Percentiles rank a stretch among this genome's conserved stretches.
phyloP scores from a whole-genome alignment of 2,329 filamentous ascomycete genomes.

The Ophiocordyceps camponoti-saundersi region DNA sequence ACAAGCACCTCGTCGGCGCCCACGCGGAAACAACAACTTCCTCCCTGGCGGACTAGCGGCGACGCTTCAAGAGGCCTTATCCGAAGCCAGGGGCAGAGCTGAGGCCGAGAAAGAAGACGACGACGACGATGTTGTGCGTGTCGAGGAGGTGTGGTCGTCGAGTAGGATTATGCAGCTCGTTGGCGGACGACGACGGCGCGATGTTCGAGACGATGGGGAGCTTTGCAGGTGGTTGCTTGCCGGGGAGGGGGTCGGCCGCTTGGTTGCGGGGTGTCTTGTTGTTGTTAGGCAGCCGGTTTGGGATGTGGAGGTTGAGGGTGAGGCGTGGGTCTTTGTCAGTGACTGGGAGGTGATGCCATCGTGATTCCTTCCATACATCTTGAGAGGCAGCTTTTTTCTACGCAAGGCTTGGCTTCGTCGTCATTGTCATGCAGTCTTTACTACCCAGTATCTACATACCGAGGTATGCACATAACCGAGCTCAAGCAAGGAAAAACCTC shows the following conservation, averaged over 20 bases:
- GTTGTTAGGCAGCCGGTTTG: slow-evolving; percentile 18
- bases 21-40: slow-evolving; percentile 13
- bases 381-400: too few species aligned
- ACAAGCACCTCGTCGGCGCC: slow-evolving; percentile 14
- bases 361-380: too few species aligned
- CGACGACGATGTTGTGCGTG: slow-evolving; percentile 8
- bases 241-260: not conserved
- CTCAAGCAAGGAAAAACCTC: not conserved
- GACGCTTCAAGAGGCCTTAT: slow-evolving; percentile 22
- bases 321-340: slow-evolving; percentile 20
- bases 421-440: too few species aligned
- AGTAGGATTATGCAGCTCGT: slow-evolving; percentile 19
- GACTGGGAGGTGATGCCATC: slow-evolving; percentile 14
- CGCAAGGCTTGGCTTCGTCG: too few species aligned
- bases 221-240: not conserved
- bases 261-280: slow-evolving; percentile 12
- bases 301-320: slow-evolving; percentile 17
- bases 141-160: slow-evolving; percentile 12
- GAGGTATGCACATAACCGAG: not conserved
- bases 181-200: slow-evolving; percentile 3
- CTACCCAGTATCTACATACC: not conserved
- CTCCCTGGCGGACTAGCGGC: slow-evolving; percentile 19
- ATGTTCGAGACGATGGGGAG: not conserved
- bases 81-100: slow-evolving; percentile 19
- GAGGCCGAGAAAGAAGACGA: slow-evolving; percentile 3